Base-by-base conservation (phyloP, 306 rosid species). In the Cyclanthera cordifolia region DNA sequence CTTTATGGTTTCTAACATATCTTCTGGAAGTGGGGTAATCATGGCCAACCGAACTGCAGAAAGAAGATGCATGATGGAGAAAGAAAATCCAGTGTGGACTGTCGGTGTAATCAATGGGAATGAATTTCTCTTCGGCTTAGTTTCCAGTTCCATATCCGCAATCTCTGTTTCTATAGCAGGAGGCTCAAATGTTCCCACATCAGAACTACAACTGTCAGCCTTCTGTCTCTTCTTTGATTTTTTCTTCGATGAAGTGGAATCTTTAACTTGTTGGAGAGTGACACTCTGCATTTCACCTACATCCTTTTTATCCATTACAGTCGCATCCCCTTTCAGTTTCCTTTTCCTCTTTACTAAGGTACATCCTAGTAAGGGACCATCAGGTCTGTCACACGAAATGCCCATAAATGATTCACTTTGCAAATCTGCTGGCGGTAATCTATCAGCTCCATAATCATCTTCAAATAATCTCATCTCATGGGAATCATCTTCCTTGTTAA, bases 31-130 rank as follows among this genome's bases (percentile, higher is more conserved):
- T 54, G 86, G 88, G 70, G 82, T 84, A 55, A 86, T 81, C 97
- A 90, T 83, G 74, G 99, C 96, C 79, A 80, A 70, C 71, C 99
- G 97, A 56, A 90, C 96, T 59, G 99, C 99, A 30, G 99, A 85
- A 68, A 94, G 97, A 78, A 94, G 97, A 75, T 88, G 97, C 63
- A 94, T 76, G 72, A 90, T 76, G 37, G 99, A 94, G 81, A 94
- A 94, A 47, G 99, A 90, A 83, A 94, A 94, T 37, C 95, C 97
- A 53, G 95, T 82, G 74, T 82, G 99, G 67, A 94, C 92, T 19
- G 97, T 90, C 3, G 99, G 99, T 15, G 90, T 94, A 75, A 94
- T 94, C 77, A 84, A 76, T 76, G 82, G 84, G 79, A 82, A 94
- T 19, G 91, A 39, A 75, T 82, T 90, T 74, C 86, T 94, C 85